phyloP scores from a whole-genome alignment of 2,329 filamentous ascomycete species.

The Monosporascus cannonballus region DNA sequence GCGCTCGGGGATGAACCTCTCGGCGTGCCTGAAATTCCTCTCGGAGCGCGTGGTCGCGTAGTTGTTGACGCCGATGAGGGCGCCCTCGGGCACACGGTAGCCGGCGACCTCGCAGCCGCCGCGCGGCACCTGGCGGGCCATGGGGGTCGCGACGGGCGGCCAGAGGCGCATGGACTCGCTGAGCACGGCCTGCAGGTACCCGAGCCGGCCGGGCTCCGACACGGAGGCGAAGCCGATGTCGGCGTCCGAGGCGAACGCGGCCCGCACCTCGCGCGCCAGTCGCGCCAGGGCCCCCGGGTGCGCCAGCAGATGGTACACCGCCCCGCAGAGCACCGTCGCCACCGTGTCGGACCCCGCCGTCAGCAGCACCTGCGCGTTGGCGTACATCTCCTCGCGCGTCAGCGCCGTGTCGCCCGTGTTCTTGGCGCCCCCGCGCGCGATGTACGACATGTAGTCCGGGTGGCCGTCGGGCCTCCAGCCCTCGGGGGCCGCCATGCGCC shows the following conservation, averaged over 20 bases:
- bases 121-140: constrained; percentile 8
- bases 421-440: constrained; percentile 6
- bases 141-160: constrained; percentile 11
- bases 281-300: constrained; percentile 6
- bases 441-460: constrained; percentile 14
- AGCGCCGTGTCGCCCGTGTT: constrained; percentile 5
- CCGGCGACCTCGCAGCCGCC: constrained; percentile 11
- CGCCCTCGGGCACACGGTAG: constrained; percentile 11
- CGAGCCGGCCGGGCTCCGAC: neutral
- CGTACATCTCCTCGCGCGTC: constrained; percentile 14
- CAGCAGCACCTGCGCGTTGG: constrained; percentile 13
- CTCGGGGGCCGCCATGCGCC: constrained; percentile 9
- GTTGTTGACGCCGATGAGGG: constrained; percentile 11
- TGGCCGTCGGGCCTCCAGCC: constrained; percentile 10
- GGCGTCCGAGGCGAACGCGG: constrained; percentile 8
- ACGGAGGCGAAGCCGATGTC: constrained; percentile 8
- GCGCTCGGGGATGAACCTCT: constrained; percentile 14
- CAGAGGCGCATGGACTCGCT: constrained; percentile 13
- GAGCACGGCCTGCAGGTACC: constrained; percentile 11
- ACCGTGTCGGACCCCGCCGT: constrained; percentile 13
- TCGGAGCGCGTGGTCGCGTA: constrained; percentile 9
- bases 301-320: constrained; percentile 9
- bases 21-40: constrained; percentile 10
- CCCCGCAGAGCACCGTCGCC: constrained; percentile 8
- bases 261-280: constrained; percentile 7